Conservation (phyloP, 768 basidiomycete species). For the Auricularia heimuer region DNA sequence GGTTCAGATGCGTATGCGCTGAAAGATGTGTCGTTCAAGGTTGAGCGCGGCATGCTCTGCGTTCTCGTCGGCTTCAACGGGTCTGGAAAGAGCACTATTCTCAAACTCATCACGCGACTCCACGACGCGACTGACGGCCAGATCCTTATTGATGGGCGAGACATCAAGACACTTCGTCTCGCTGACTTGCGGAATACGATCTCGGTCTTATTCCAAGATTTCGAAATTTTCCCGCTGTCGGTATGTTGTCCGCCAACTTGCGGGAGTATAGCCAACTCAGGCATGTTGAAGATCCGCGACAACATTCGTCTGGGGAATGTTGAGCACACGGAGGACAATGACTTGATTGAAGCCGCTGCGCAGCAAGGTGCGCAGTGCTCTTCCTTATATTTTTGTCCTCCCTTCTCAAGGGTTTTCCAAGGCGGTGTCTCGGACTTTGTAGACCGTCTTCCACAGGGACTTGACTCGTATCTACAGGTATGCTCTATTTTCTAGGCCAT, state of each 20-base stretch:
- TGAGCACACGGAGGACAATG: constrained; percentile 37
- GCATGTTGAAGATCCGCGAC: constrained; percentile 47
- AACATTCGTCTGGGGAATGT: constrained; percentile 73
- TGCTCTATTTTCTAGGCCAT: neutral
- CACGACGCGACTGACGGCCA: constrained; percentile 37
- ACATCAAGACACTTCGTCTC: constrained; percentile 52
- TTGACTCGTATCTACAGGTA: constrained; percentile 52
- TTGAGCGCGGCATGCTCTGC: constrained; percentile 23
- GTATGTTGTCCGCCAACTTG: constrained; percentile 28
- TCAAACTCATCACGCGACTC: constrained; percentile 40
- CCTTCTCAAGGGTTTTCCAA: neutral
- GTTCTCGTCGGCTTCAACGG: constrained; percentile 26
- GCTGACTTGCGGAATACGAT: constrained; percentile 54
- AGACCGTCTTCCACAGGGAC: constrained; percentile 51
- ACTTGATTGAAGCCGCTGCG: constrained; percentile 54
- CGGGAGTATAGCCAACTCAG: neutral
- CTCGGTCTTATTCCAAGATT: constrained; percentile 74
- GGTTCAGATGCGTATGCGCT: constrained; percentile 14
- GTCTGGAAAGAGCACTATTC: constrained; percentile 28
- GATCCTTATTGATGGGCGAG: constrained; percentile 40
- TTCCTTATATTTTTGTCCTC: neutral
- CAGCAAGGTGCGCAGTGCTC: constrained; percentile 21
- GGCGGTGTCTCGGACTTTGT: constrained; percentile 65
- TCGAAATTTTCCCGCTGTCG: constrained; percentile 68
- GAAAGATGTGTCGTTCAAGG: constrained; percentile 20